phyloP scores from a whole-genome alignment of 73 alveolate genomes.

The Breviolum minutum region DNA sequence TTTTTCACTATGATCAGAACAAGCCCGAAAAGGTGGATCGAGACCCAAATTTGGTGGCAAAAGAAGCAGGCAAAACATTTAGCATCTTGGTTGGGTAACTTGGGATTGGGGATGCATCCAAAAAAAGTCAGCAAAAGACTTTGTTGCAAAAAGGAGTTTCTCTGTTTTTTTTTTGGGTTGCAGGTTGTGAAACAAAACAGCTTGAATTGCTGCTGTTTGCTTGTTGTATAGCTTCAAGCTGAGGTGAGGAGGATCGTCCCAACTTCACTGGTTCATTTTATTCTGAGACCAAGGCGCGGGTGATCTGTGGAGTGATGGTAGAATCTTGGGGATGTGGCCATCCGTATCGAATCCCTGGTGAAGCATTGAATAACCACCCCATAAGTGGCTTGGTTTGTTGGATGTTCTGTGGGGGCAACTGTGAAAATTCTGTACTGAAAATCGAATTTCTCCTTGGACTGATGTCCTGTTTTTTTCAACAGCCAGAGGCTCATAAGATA shows the following conservation, averaged over 20 bases:
- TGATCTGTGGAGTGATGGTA: not conserved
- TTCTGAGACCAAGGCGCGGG: slow-evolving; percentile 70
- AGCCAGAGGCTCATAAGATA: no score
- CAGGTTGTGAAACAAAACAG: not conserved
- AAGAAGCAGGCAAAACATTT: slow-evolving; percentile 43
- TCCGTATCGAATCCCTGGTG: no score
- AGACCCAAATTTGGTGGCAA: slow-evolving; percentile 29
- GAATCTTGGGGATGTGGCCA: not conserved
- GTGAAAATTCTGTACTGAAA: no score
- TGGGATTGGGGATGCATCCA: not conserved
- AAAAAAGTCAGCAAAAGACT: no score
- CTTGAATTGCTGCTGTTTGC: not conserved
- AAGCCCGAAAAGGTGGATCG: slow-evolving; percentile 88
- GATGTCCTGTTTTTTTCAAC: no score
- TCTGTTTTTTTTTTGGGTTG: not conserved
- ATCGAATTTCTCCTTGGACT: no score
- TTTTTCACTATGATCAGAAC: slow-evolving; percentile 82
- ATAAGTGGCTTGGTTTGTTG: no score
- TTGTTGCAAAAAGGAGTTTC: not conserved
- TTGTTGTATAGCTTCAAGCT: not conserved
- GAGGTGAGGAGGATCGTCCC: slow-evolving; percentile 86
- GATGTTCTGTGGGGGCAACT: no score
- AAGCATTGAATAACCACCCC: no score
- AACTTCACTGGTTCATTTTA: slow-evolving; percentile 90
- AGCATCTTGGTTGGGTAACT: not conserved